Percentiles rank a stretch among this genome's conserved stretches.
phyloP scores from a whole-genome alignment of 2,329 filamentous ascomycete genomes.

The Penicillium paneum region DNA sequence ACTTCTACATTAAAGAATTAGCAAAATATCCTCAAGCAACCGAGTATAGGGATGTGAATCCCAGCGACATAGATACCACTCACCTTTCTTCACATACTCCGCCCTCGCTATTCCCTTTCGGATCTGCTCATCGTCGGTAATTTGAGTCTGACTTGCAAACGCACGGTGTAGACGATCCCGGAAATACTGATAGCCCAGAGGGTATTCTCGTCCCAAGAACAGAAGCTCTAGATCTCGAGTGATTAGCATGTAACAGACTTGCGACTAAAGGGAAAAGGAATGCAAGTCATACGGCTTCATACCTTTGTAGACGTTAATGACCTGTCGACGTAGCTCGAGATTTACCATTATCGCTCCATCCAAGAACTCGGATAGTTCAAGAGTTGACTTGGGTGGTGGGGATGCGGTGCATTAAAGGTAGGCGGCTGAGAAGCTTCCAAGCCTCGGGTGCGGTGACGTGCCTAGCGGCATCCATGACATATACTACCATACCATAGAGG shows the following conservation, averaged over 20 bases:
- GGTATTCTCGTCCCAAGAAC: conserved; percentile 80
- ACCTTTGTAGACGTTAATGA: conserved; percentile 90
- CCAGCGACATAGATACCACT: conserved; percentile 8
- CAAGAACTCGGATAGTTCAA: neutral
- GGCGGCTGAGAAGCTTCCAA: conserved; percentile 10
- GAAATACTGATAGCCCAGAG: conserved; percentile 79
- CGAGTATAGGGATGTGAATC: neutral
- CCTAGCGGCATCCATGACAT: neutral
- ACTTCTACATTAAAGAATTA: conserved; percentile 61
- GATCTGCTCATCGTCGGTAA: conserved; percentile 73
- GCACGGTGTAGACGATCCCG: conserved; percentile 76
- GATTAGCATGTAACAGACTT: neutral
- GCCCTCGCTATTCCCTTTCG: conserved; percentile 70
- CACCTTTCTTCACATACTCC: conserved; percentile 88
- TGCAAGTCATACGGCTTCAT: conserved; percentile 3
- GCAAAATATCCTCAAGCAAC: neutral
- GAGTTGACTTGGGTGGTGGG: neutral
- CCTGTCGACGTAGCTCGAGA: conserved; percentile 66
- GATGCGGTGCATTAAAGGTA: neutral
- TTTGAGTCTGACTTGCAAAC: conserved; percentile 69
- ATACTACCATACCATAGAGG: neutral
- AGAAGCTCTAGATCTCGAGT: conserved; percentile 64
- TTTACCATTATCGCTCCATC: conserved; percentile 43
- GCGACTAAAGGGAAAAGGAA: neutral
- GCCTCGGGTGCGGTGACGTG: conserved; percentile 23